Evolutionary conservation across 495 filamentous ascomycete species (phyloP), one percentile per base, ranked within the genome.

Genomic region (Niebla homalea): DNA sequence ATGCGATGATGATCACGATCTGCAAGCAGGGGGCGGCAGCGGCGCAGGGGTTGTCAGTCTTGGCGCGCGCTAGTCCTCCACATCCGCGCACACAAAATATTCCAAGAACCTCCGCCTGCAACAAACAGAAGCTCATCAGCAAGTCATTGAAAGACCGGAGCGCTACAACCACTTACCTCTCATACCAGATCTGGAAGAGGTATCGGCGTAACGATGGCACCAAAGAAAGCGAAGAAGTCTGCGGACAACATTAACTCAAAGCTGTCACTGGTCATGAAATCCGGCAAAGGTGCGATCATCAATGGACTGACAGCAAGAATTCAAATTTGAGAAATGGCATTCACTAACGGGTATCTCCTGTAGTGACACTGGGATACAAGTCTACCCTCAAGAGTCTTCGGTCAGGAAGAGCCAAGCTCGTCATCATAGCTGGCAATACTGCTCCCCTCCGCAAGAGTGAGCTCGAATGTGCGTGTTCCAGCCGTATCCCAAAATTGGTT

Each of bases 321-420:
- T 46, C 46, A 18, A 43, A 7, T 2, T 49, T 7, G 20, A 42
- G 18, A 32, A 7, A 22, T 7, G 8, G 4, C 1, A 14, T 8
- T 11, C 19, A 5, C 38, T 39, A 49, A 10, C 43, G 25, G 18
- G 4, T 52, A 20, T 47, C 36, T 53, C 12, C 46, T 46, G 51
- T 55, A 78, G 84, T 89, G 66, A 86, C 81, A 54, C 76, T 94
- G 56, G 92, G 92, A 59, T 92, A 93, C 80, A 89, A 93, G 72
- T 89, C 85, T 52, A 94, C 89, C 63, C 83, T 97, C 68, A 98
- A 98, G 83, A 81, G 80, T 50, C 82, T 98, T 60, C 88, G 92
- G 64, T 80, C 79, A 54, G 71, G 71, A 55, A 72, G 73, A 65
- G 78, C 78, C 52, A 80, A 80, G 68, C 67, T 94, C 63, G 67